Conservation (phyloP, 345 rosid species). For the Excoecaria agallocha region DNA sequence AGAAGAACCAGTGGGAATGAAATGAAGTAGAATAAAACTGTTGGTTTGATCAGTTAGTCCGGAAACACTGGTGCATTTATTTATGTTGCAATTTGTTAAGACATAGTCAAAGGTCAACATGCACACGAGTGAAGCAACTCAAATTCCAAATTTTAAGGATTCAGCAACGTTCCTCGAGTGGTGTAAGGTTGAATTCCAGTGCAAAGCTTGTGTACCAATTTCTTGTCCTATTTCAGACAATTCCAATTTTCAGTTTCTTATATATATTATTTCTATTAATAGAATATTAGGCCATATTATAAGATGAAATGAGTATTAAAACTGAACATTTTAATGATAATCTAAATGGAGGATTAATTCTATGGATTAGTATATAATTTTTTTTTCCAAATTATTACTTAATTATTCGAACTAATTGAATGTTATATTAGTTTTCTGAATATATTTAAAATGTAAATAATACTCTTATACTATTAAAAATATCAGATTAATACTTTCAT, state of each 20-base stretch:
- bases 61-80: conserved; percentile 1
- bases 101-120: conserved; percentile 44
- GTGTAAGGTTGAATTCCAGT: conserved; percentile 30
- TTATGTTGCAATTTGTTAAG: not conserved
- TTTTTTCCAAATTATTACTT: no score
- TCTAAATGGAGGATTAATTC: no score
- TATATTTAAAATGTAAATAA: no score
- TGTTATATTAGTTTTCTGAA: no score
- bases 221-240: no score
- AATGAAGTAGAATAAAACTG: conserved; percentile 10
- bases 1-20: conserved; percentile 25
- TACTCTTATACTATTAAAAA: not conserved
- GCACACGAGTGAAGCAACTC: conserved; percentile 42
- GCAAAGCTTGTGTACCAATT: not conserved
- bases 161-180: conserved; percentile 49
- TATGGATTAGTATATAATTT: no score
- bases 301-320: no score
- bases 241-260: no score
- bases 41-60: conserved; percentile 19
- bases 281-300: no score
- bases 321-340: no score
- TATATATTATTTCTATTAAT: not conserved
- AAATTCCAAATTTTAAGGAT: conserved; percentile 40
- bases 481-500: no score
- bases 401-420: no score